Conservation (phyloP, 75 land plant genomes). For the Adiantum capillusveneris region DNA sequence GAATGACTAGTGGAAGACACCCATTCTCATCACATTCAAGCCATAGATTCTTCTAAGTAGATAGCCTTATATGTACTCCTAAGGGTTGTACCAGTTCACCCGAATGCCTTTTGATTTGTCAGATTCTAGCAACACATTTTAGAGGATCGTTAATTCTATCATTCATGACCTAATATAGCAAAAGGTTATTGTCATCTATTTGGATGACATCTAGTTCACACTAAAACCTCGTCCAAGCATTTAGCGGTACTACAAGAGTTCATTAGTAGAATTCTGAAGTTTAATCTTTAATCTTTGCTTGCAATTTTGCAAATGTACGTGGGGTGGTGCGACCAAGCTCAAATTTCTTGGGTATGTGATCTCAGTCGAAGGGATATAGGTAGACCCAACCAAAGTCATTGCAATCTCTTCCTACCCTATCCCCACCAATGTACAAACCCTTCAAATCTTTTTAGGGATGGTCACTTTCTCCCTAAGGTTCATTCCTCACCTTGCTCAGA, state of each 20-base stretch:
- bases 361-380: not conserved
- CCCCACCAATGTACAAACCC: slow-evolving; percentile 5
- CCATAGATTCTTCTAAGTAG: no score
- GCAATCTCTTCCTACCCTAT: not conserved
- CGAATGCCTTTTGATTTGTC: not conserved
- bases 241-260: not conserved
- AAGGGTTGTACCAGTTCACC: not conserved
- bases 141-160: not conserved
- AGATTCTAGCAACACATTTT: not conserved
- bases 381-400: not conserved
- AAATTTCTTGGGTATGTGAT: not conserved
- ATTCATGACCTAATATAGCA: not conserved
- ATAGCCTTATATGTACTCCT: not conserved
- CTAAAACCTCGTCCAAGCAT: not conserved
- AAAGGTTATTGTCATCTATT: not conserved
- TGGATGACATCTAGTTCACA: not conserved
- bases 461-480: not conserved
- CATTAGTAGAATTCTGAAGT: not conserved
- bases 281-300: not conserved
- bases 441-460: not conserved
- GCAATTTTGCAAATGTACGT: not conserved
- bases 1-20: no score
- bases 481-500: not conserved
- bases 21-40: no score
- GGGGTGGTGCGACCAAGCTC: not conserved